Percentiles rank a stretch among this genome's conserved stretches.
Conservation (phyloP, 106 monocot genomes). For the Phalaenopsis aphrodite region DNA sequence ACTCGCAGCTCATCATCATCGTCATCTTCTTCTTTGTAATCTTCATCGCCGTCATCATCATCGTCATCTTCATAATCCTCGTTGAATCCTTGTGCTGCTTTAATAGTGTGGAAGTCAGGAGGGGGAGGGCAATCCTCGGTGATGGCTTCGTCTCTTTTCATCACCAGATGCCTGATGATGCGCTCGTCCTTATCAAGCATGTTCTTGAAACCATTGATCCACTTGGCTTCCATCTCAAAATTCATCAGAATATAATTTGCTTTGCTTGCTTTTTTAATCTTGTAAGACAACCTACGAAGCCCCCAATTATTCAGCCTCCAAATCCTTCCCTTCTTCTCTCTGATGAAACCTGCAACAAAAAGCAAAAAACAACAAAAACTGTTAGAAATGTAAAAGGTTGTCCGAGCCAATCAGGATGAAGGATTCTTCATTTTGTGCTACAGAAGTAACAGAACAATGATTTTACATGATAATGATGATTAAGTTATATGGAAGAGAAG, state of each 20-base stretch:
- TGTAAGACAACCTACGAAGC: conserved; percentile 73
- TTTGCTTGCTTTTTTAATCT: conserved; percentile 74
- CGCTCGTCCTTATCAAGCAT: conserved; percentile 81
- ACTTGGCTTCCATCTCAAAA: conserved; percentile 80
- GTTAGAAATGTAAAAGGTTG: no score
- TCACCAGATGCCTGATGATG: conserved; percentile 84
- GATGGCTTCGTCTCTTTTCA: conserved; percentile 74
- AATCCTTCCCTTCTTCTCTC: conserved; percentile 87
- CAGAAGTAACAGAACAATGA: neutral
- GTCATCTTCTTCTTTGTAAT: neutral
- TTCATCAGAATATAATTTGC: conserved; percentile 97
- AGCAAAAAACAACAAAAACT: neutral
- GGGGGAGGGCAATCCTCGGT: conserved; percentile 85
- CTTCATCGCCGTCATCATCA: conserved; percentile 23
- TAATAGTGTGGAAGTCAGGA: conserved; percentile 58
- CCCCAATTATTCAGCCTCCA: conserved; percentile 98
- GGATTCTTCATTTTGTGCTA: neutral
- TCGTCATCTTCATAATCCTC: conserved; percentile 37
- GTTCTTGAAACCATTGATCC: conserved; percentile 72
- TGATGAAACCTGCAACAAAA: conserved; percentile 56
- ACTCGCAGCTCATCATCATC: conserved; percentile 19
- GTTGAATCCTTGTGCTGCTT: conserved; percentile 13
- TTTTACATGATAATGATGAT: neutral
- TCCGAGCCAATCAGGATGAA: neutral
- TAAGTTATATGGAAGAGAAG: neutral